Percentiles rank a stretch among this genome's conserved stretches.
Evolutionary conservation across 352 stramenopile genomes (phyloP).

Genomic region (Thalassiosira livingstoniorum): DNA sequence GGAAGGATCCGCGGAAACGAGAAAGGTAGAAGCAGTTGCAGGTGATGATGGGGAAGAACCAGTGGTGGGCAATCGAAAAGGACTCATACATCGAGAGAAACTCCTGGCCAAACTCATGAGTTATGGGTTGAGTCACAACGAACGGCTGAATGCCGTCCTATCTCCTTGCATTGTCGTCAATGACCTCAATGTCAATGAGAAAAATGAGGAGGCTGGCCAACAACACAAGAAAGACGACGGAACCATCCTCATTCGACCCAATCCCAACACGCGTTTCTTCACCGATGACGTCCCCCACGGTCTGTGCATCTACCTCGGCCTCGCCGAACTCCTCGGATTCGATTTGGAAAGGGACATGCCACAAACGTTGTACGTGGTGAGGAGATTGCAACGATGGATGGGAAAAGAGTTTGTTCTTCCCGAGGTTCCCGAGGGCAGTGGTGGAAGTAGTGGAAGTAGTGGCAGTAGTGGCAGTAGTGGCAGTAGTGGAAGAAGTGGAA

Average conservation of each 20-base stretch:
- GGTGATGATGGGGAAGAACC: conserved; percentile 10
- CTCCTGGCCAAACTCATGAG: conserved; percentile 55
- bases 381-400: conserved; percentile 67
- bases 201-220: neutral
- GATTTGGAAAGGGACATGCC: conserved; percentile 67
- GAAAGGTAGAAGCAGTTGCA: too few species aligned
- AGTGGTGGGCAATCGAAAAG: conserved; percentile 25
- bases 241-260: conserved; percentile 60
- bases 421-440: neutral
- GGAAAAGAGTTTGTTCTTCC: conserved; percentile 66
- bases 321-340: conserved; percentile 62
- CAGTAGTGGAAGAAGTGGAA: neutral
- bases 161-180: conserved; percentile 64
- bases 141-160: conserved; percentile 57
- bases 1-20: too few species aligned
- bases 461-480: too few species aligned
- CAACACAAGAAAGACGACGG: conserved; percentile 27
- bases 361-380: conserved; percentile 57
- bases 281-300: conserved; percentile 64
- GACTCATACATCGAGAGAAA: conserved; percentile 55
- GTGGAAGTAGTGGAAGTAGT: neutral
- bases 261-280: conserved; percentile 60
- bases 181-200: conserved; percentile 19
- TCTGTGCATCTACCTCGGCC: conserved; percentile 63
- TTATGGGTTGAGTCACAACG: conserved; percentile 60